These are phyloP conservation scores for Didymella exigua DNA, from an alignment of 2,329 filamentous ascomycete species.

Conservation along the genomic window DNA sequence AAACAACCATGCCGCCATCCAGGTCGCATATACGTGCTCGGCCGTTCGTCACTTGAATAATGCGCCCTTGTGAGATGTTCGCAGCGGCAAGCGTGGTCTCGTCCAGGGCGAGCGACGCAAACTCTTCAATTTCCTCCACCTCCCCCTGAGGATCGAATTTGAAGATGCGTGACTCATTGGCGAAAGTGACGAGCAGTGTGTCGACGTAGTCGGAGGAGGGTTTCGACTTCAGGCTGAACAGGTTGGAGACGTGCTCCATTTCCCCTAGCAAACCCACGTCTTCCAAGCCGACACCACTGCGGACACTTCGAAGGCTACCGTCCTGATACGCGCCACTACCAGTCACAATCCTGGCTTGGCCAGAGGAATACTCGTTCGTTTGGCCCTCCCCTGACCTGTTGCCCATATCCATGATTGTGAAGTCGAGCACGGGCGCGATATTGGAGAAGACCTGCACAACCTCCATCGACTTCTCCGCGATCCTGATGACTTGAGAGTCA, in stretches of 20 bases:
- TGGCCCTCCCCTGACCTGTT: constrained; percentile 78
- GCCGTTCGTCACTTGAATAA: constrained; percentile 78
- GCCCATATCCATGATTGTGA: constrained; percentile 95
- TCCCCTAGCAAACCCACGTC: constrained; percentile 83
- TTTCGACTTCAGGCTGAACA: constrained; percentile 71
- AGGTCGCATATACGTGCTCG: constrained; percentile 67
- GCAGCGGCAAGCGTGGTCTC: constrained; percentile 73
- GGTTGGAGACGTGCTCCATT: constrained; percentile 72
- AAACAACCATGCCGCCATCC: constrained; percentile 58
- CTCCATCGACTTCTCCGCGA: constrained; percentile 66
- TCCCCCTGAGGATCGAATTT: constrained; percentile 74
- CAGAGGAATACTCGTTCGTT: constrained; percentile 90
- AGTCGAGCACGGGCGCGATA: constrained; percentile 90
- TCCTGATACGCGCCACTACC: constrained; percentile 90
- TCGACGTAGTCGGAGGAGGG: constrained; percentile 62
- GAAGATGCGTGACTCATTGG: constrained; percentile 84
- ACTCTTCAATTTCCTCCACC: constrained; percentile 84
- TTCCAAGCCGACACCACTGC: constrained; percentile 91
- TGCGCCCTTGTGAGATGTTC: constrained; percentile 66
- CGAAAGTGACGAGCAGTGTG: constrained; percentile 77
- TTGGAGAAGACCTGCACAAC: constrained; percentile 79
- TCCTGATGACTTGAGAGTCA: constrained; percentile 80
- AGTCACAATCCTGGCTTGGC: constrained; percentile 90
- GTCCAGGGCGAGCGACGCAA: constrained; percentile 71
- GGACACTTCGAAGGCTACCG: constrained; percentile 84